Evolutionary conservation across 2,329 filamentous ascomycete genomes (phyloP), one percentile per base, ranked within the genome.

Genomic region (Alternaria rosae): DNA sequence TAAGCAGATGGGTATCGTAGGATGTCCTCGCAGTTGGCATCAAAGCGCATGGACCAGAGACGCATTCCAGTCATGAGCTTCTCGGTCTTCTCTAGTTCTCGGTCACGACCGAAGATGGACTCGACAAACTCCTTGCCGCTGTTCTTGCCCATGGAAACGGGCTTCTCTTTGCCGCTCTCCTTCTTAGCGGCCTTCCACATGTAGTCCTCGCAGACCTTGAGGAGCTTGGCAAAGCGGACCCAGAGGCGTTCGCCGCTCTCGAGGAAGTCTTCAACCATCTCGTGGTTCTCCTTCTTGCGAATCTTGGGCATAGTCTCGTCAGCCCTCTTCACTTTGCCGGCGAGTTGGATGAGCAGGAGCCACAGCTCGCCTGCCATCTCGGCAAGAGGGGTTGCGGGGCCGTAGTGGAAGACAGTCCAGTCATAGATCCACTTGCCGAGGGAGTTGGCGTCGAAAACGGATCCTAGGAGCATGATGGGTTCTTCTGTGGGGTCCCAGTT

Each of bases 381-480:
- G 55, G 93, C 88, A 75, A 97, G 92, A 53, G 93, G 92, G 11
- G 91, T 93, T 42, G 88, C 87, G 13, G 93, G 88, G 38, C 92
- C 92, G 70, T 96, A 90, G 78, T 91, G 90, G 83, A 92, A 97
- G 67, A 97, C 92, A 17, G 95, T 97, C 95, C 95, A 99, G 85
- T 98, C 95, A 81, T 97, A 99, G 76, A 99, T 96, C 95, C 95
- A 99, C 82, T 97, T 97, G 75, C 95, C 95, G 28, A 99, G 86
- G 25, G 93, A 97, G 86, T 98, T 97, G 76, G 94, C 92, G 77
- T 98, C 95, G 76, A 98, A 98, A 59, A 98, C 95, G 76, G 92
- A 97, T 53, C 95, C 95, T 21, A 98, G 86, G 25, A 99, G 87
- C 77, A 97, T 90, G 78, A 99, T 97, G 54, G 95, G 95, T 70